phyloP scores from a whole-genome alignment of 2,329 filamentous ascomycete species.

The Cercospora sp. region DNA sequence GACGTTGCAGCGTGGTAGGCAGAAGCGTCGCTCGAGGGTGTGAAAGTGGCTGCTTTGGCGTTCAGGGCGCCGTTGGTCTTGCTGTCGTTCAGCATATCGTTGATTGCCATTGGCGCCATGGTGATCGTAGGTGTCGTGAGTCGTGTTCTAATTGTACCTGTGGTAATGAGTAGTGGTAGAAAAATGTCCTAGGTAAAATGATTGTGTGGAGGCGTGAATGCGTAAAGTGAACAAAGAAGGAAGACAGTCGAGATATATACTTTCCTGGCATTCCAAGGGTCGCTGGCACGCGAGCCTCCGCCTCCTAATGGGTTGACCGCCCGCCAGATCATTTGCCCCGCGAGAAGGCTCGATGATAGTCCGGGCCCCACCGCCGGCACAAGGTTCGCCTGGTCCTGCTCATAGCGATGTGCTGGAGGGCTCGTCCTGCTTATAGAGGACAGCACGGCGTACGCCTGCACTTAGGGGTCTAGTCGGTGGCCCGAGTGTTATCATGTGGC shows the following conservation, averaged over 20 bases:
- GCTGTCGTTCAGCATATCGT: slow-evolving; percentile 30
- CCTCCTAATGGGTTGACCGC: not conserved
- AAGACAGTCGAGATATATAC: slow-evolving; percentile 4
- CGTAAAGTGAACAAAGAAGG: slow-evolving; percentile 1
- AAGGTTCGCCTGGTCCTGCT: slow-evolving; percentile 13
- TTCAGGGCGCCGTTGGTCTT: slow-evolving; percentile 37
- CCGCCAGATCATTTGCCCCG: slow-evolving; percentile 1
- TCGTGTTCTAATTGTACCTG: slow-evolving; percentile 40
- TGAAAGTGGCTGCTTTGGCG: slow-evolving; percentile 45
- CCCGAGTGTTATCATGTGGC: slow-evolving; percentile 11
- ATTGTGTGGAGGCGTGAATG: not conserved
- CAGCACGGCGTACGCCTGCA: slow-evolving; percentile 6
- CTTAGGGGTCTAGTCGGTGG: slow-evolving; percentile 10
- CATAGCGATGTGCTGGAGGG: slow-evolving; percentile 9
- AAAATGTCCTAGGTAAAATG: not conserved
- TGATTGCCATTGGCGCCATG: slow-evolving; percentile 42
- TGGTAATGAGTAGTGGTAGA: not conserved
- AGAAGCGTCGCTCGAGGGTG: slow-evolving; percentile 44
- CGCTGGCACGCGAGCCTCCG: slow-evolving; percentile 1
- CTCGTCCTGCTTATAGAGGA: slow-evolving; percentile 12
- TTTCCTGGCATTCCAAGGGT: slow-evolving; percentile 11
- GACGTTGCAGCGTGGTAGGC: slow-evolving; percentile 76
- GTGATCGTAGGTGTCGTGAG: slow-evolving; percentile 19
- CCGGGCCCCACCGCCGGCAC: slow-evolving; percentile 7
- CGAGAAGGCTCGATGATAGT: slow-evolving; percentile 3